phyloP scores from a whole-genome alignment of 192 early-diverging fungal genomes.

The Dissophora globulifera region DNA sequence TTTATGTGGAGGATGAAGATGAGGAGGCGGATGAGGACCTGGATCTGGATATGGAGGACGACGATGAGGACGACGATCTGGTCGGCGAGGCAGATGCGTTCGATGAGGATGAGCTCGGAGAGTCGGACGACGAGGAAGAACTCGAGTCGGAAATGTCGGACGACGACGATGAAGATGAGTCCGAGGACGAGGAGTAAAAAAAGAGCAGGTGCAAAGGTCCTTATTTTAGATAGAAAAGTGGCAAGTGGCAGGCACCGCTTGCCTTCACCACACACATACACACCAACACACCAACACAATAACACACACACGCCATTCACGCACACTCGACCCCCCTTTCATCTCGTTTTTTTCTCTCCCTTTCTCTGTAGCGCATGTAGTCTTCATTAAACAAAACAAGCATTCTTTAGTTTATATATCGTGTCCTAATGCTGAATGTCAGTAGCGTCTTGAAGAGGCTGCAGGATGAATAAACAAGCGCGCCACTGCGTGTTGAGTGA shows the following conservation, averaged over 20 bases:
- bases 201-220: no score
- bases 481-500: no score
- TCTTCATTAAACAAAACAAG: background rate
- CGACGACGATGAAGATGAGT: conserved; percentile 53
- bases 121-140: conserved; percentile 49
- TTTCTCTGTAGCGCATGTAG: background rate
- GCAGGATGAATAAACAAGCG: no score
- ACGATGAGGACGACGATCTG: conserved; percentile 47
- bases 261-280: background rate
- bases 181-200: conserved; percentile 51
- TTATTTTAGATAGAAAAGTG: background rate
- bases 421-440: no score
- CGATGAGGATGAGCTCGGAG: conserved; percentile 34
- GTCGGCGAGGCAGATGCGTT: conserved; percentile 38
- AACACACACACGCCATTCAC: no score
- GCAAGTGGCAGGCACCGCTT: no score
- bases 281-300: background rate
- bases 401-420: no score
- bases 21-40: conserved; percentile 35
- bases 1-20: conserved; percentile 61
- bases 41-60: conserved; percentile 45
- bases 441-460: no score
- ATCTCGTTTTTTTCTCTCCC: no score
- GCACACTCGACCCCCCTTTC: no score
- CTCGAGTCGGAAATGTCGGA: conserved; percentile 54